Conservation (phyloP, 371 early-diverging fungal genomes). For the Batkoa obscura region DNA sequence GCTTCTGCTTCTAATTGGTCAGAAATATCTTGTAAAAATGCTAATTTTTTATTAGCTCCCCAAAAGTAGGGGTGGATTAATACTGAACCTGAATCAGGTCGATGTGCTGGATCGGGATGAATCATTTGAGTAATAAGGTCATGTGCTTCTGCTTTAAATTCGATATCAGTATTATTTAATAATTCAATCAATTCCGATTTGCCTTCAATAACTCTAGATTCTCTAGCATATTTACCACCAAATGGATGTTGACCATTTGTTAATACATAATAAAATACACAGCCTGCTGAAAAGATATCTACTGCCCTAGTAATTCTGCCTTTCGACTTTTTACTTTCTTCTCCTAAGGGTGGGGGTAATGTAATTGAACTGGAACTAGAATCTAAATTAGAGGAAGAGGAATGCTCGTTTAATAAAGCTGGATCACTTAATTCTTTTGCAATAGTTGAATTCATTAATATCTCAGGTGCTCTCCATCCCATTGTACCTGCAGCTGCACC, state of each 20-base stretch:
- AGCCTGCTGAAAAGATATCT: slow-evolving; percentile 91
- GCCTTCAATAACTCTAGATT: slow-evolving; percentile 64
- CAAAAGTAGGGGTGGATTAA: slow-evolving; percentile 91
- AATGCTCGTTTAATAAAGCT: slow-evolving; percentile 1
- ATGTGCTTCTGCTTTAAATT: slow-evolving; percentile 60
- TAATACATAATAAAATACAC: slow-evolving; percentile 81
- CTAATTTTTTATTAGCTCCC: slow-evolving; percentile 56
- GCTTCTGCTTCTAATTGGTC: slow-evolving; percentile 83
- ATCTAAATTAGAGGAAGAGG: slow-evolving; percentile 5
- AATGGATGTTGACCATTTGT: slow-evolving; percentile 87
- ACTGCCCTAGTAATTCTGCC: slow-evolving; percentile 66
- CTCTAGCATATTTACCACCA: slow-evolving; percentile 72
- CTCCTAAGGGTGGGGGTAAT: neutral
- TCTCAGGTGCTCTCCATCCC: slow-evolving; percentile 97
- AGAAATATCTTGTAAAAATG: slow-evolving; percentile 84
- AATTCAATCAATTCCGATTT: slow-evolving; percentile 44
- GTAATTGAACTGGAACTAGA: neutral
- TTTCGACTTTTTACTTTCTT: neutral
- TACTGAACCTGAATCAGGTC: slow-evolving; percentile 53
- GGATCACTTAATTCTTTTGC: slow-evolving; percentile 9
- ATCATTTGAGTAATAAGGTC: slow-evolving; percentile 86
- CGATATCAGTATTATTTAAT: slow-evolving; percentile 28
- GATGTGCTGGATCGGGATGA: slow-evolving; percentile 41
- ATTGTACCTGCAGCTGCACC: slow-evolving; percentile 64
- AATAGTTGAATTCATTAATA: slow-evolving; percentile 15